phyloP scores from a whole-genome alignment of 768 basidiomycete species.

The Trametes coccinea region DNA sequence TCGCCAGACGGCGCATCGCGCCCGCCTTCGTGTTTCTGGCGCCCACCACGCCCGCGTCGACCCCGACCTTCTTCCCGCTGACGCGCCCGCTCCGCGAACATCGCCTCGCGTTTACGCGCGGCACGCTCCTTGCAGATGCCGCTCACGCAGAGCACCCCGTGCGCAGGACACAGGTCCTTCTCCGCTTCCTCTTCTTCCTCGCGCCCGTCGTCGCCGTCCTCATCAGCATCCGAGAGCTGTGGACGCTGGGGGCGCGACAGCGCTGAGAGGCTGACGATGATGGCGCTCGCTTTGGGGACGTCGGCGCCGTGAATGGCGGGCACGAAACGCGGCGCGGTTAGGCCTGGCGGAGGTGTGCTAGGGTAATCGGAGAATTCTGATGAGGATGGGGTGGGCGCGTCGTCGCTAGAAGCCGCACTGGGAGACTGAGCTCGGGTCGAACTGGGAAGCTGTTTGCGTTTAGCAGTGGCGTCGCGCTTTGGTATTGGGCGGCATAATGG shows the following conservation, averaged over 20 bases:
- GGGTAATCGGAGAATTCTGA: constrained; percentile 4
- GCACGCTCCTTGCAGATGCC: constrained; percentile 14
- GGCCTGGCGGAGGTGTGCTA: constrained; percentile 26
- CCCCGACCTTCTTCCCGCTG: constrained; percentile 1
- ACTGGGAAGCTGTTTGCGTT: too few relatives aligned
- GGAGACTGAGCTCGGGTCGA: background rate
- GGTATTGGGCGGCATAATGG: constrained; percentile 47
- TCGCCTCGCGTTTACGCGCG: constrained; percentile 9
- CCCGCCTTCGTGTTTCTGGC: background rate
- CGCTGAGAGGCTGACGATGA: background rate
- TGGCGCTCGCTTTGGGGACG: background rate
- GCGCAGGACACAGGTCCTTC: constrained; percentile 8
- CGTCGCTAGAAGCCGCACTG: background rate
- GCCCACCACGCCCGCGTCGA: background rate
- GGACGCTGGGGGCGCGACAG: background rate
- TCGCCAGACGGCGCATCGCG: background rate
- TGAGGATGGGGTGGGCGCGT: background rate
- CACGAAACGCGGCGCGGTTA: constrained; percentile 34
- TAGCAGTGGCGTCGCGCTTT: background rate
- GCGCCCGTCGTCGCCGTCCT: background rate
- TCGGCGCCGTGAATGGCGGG: constrained; percentile 9
- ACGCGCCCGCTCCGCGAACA: constrained; percentile 3
- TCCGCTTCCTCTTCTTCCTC: background rate
- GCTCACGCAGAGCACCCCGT: constrained; percentile 12
- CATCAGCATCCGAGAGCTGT: background rate